Conservation (phyloP, 2,329 filamentous ascomycete genomes). For the Paramyrothecium roridum region DNA sequence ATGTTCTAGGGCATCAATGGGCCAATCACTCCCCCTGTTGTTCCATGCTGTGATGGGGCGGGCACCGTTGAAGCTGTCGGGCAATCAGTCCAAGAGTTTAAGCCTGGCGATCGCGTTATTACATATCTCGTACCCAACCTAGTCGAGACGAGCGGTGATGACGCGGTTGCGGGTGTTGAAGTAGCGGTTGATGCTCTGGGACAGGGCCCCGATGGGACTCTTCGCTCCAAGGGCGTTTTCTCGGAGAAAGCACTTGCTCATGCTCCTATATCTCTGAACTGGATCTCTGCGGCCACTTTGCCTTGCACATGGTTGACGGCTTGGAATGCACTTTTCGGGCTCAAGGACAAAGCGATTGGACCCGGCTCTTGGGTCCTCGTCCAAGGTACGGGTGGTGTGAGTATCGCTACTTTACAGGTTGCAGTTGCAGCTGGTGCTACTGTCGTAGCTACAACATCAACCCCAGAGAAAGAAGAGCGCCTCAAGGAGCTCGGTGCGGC, state of each 20-base stretch:
- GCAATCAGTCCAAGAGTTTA: conserved; percentile 38
- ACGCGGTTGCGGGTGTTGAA: conserved; percentile 17
- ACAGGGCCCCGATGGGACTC: conserved; percentile 52
- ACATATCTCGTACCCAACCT: conserved; percentile 36
- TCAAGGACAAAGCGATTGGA: conserved; percentile 36
- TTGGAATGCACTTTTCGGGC: conserved; percentile 49
- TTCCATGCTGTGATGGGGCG: conserved; percentile 36
- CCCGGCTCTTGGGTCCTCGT: conserved; percentile 28
- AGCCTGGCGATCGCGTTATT: conserved; percentile 54
- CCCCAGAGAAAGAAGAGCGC: conserved; percentile 47
- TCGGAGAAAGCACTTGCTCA: conserved; percentile 53
- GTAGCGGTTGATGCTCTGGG: conserved; percentile 48
- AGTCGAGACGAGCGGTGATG: conserved; percentile 10
- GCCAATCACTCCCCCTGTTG: conserved; percentile 16
- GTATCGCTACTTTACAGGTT: conserved; percentile 31
- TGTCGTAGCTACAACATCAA: conserved; percentile 59
- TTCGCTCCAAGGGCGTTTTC: conserved; percentile 57
- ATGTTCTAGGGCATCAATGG: conserved; percentile 13
- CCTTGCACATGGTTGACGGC: conserved; percentile 48
- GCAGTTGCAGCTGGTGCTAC: conserved; percentile 47
- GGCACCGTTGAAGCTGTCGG: conserved; percentile 50
- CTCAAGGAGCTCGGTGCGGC: conserved; percentile 56
- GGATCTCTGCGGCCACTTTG: conserved; percentile 36
- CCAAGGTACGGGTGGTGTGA: conserved; percentile 38
- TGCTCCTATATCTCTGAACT: conserved; percentile 41